phyloP scores from a whole-genome alignment of 1,139 yeast genomes.

The Geotrichum candidum region DNA sequence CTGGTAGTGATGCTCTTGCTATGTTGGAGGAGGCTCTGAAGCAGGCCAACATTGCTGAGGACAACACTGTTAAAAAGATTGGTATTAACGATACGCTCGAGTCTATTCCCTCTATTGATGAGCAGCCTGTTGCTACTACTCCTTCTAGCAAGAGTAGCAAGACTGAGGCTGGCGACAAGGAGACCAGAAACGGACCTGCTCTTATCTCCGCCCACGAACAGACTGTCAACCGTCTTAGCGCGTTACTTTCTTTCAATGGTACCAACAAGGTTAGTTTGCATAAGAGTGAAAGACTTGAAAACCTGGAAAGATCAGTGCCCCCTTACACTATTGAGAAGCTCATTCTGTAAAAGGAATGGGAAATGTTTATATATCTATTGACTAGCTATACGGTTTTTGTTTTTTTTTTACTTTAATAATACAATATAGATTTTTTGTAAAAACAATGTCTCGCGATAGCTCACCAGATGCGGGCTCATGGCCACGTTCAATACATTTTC shows the following conservation, averaged over 20 bases:
- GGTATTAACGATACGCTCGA: conserved; percentile 9
- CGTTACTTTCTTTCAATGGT: conserved; percentile 12
- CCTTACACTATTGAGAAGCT: conserved; percentile 29
- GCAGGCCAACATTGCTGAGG: conserved; percentile 26
- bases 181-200: conserved; percentile 10
- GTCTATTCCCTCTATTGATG: conserved; percentile 11
- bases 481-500: no score
- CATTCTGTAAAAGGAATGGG: conserved; percentile 20
- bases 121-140: conserved; percentile 7
- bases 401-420: no score
- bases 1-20: conserved; percentile 50
- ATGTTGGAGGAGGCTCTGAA: conserved; percentile 49
- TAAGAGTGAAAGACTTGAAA: conserved; percentile 34
- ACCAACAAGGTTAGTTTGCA: conserved; percentile 19
- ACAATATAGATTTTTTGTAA: neutral
- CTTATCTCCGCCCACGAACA: conserved; percentile 24
- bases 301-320: conserved; percentile 27
- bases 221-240: conserved; percentile 21
- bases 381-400: neutral
- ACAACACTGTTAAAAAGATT: conserved; percentile 21
- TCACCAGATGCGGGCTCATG: neutral
- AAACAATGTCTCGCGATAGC: neutral
- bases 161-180: conserved; percentile 27
- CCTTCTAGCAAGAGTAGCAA: conserved; percentile 14
- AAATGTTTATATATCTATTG: neutral